Percentiles rank a stretch among this genome's conserved stretches.
These are phyloP conservation scores for Yarrowia bubula DNA, from an alignment of 805 yeast genomes.

Conservation along the genomic window DNA sequence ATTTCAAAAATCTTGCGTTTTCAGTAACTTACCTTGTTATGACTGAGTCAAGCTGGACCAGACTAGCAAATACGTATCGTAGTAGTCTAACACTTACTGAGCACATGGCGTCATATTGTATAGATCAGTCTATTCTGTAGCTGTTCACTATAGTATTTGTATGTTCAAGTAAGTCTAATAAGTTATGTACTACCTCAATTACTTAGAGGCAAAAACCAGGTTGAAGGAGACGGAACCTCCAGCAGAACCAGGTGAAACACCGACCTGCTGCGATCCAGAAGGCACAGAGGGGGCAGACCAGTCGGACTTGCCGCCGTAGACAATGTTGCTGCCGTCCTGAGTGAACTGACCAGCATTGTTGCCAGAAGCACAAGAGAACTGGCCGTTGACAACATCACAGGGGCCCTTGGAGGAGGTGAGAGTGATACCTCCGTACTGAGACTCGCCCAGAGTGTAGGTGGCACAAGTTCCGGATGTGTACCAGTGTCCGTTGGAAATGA, in stretches of 20 bases:
- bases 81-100: too few species aligned
- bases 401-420: conserved; percentile 69
- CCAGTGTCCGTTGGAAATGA: conserved; percentile 86
- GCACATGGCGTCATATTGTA: too few species aligned
- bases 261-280: conserved; percentile 47
- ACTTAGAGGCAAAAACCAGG: conserved; percentile 38
- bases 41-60: too few species aligned
- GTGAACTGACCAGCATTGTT: conserved; percentile 57
- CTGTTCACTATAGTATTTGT: too few species aligned
- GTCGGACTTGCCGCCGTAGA: conserved; percentile 58
- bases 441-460: conserved; percentile 55
- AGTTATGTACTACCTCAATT: background rate
- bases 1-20: too few species aligned
- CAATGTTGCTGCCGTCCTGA: conserved; percentile 46
- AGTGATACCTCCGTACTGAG: conserved; percentile 71
- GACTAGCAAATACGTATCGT: too few species aligned
- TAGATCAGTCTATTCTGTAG: too few species aligned
- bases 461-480: conserved; percentile 82
- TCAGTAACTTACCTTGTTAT: too few species aligned
- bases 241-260: conserved; percentile 47
- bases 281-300: conserved; percentile 60
- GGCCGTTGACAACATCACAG: conserved; percentile 50
- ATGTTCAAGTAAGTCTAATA: background rate
- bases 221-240: conserved; percentile 42
- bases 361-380: conserved; percentile 40